Percentiles rank a stretch among this genome's conserved stretches.
These are phyloP conservation scores for Taphrina populina DNA, from an alignment of 1,139 yeast species.

Conservation along the genomic window DNA sequence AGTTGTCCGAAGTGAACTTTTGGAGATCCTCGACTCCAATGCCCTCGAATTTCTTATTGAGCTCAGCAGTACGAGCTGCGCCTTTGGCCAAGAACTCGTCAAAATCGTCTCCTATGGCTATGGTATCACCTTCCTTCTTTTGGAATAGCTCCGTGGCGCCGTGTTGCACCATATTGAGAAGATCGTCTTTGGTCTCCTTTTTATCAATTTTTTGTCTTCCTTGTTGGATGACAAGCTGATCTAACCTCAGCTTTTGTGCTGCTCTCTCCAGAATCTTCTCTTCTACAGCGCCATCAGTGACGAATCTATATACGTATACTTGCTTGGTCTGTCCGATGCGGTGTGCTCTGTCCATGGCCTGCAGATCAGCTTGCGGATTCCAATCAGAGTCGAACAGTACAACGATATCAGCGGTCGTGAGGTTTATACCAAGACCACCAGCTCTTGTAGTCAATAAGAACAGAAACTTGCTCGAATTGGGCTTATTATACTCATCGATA, in stretches of 20 bases:
- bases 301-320: constrained; percentile 85
- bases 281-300: constrained; percentile 93
- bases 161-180: constrained; percentile 91
- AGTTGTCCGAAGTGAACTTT: constrained; percentile 83
- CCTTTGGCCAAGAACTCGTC: constrained; percentile 77
- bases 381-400: constrained; percentile 91
- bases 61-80: constrained; percentile 71
- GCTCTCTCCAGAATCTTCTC: constrained; percentile 95
- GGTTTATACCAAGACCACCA: constrained; percentile 96
- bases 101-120: constrained; percentile 63
- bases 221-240: constrained; percentile 93
- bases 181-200: constrained; percentile 73
- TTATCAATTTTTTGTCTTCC: constrained; percentile 61
- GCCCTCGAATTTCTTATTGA: constrained; percentile 76
- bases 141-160: constrained; percentile 87
- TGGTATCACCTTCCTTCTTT: constrained; percentile 43
- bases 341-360: constrained; percentile 99
- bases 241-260: constrained; percentile 86
- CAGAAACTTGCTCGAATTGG: constrained; percentile 76
- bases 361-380: constrained; percentile 98
- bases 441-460: constrained; percentile 93
- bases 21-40: constrained; percentile 90
- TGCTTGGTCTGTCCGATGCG: constrained; percentile 97
- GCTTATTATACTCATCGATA: constrained; percentile 85
- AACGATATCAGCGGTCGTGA: constrained; percentile 90